Conservation (phyloP, 345 rosid species). For the Mercurialis annua region DNA sequence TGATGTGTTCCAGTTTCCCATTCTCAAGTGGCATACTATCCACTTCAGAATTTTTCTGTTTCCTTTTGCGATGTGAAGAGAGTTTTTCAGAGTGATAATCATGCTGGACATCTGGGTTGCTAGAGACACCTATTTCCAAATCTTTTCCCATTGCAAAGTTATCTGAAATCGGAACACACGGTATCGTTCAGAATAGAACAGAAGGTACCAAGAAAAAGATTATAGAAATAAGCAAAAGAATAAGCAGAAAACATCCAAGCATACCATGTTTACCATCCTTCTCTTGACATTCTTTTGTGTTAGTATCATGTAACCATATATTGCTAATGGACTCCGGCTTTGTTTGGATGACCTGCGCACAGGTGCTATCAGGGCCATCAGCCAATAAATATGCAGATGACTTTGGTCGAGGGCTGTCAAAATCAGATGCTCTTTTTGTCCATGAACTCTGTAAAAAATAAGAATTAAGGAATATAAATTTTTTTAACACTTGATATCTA, state of each 20-base stretch:
- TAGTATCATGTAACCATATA: conserved; percentile 24
- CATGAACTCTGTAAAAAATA: conserved; percentile 54
- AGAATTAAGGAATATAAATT: background rate
- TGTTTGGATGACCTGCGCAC: conserved; percentile 57
- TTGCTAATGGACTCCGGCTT: conserved; percentile 44
- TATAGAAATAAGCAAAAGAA: background rate
- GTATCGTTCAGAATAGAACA: background rate
- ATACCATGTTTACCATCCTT: conserved; percentile 38
- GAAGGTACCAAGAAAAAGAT: background rate
- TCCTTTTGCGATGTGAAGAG: conserved; percentile 16
- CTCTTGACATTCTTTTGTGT: conserved; percentile 31
- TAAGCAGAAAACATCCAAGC: conserved; percentile 4
- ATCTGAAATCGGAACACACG: conserved; percentile 18
- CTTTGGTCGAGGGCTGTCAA: conserved; percentile 41
- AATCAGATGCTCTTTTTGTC: conserved; percentile 52
- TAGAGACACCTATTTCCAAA: conserved; percentile 29
- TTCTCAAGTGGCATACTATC: conserved; percentile 27
- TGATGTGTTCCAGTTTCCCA: conserved; percentile 19
- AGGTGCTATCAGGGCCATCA: conserved; percentile 67
- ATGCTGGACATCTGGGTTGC: conserved; percentile 17
- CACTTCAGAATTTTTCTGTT: conserved; percentile 22
- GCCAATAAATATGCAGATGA: conserved; percentile 41
- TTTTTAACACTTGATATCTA: background rate
- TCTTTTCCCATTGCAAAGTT: conserved; percentile 26
- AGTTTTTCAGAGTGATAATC: conserved; percentile 25